phyloP scores from a whole-genome alignment of 2,329 filamentous ascomycete genomes.

The Colletotrichum limetticola region DNA sequence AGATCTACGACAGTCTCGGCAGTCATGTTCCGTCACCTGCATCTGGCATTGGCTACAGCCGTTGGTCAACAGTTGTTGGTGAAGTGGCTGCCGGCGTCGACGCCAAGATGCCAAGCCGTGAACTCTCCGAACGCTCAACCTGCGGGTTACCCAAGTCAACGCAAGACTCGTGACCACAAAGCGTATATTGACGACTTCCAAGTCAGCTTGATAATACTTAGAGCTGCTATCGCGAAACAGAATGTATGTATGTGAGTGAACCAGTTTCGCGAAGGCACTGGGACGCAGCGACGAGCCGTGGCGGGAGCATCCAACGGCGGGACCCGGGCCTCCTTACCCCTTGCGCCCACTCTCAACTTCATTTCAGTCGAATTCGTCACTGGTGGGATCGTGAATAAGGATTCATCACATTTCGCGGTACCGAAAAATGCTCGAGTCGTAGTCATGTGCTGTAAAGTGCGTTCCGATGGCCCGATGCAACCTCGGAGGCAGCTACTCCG shows the following conservation, averaged over 20 bases:
- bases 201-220: rapidly evolving
- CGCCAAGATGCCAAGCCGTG: constrained; percentile 5
- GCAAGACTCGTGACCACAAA: neutral
- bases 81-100: neutral
- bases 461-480: constrained; percentile 27
- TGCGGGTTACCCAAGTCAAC: neutral
- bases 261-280: neutral
- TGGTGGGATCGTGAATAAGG: constrained; percentile 19
- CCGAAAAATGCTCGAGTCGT: constrained; percentile 6
- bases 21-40: neutral
- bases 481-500: constrained; percentile 29
- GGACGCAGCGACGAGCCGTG: neutral
- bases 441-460: constrained; percentile 19
- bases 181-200: neutral
- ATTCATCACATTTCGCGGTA: neutral
- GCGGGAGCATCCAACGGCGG: neutral
- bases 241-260: neutral
- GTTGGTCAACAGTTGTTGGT: neutral
- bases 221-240: neutral
- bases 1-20: neutral
- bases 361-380: neutral
- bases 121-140: constrained; percentile 10
- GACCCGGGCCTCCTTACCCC: neutral
- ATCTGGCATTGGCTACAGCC: neutral
- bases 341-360: neutral